phyloP scores from a whole-genome alignment of 192 early-diverging fungal genomes.

The Linderina pennispora region DNA sequence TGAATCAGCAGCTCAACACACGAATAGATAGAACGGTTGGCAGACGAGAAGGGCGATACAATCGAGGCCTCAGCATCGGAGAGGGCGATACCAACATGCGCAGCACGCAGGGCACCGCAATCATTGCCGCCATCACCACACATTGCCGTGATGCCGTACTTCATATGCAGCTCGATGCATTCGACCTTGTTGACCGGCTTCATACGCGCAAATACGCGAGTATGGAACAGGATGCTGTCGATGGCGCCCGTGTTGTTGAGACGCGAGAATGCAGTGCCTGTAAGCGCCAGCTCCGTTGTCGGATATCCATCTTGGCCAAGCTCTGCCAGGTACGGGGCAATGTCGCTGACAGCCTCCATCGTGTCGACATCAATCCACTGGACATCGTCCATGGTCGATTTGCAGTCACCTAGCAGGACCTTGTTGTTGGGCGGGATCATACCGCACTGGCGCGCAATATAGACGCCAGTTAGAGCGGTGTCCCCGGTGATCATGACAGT shows the following conservation, averaged over 20 bases:
- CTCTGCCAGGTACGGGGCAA: neutral
- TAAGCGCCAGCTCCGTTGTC: slow-evolving; percentile 46
- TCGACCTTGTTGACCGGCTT: slow-evolving; percentile 52
- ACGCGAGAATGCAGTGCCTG: slow-evolving; percentile 47
- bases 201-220: slow-evolving; percentile 56
- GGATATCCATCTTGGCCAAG: neutral
- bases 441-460: slow-evolving; percentile 46
- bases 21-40: slow-evolving; percentile 35
- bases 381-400: slow-evolving; percentile 4
- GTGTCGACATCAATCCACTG: slow-evolving; percentile 44
- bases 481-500: slow-evolving; percentile 66
- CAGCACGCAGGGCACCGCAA: slow-evolving; percentile 57
- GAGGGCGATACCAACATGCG: slow-evolving; percentile 59
- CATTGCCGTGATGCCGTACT: slow-evolving; percentile 54
- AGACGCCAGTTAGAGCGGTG: slow-evolving; percentile 51
- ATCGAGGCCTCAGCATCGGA: slow-evolving; percentile 59
- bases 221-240: slow-evolving; percentile 39
- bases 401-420: slow-evolving; percentile 15
- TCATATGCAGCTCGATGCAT: slow-evolving; percentile 54
- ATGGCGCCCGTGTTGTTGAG: slow-evolving; percentile 25
- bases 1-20: slow-evolving; percentile 55
- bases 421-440: slow-evolving; percentile 43
- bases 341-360: slow-evolving; percentile 2
- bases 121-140: slow-evolving; percentile 68
- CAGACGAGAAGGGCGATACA: slow-evolving; percentile 54